Percentiles rank a stretch among this genome's conserved stretches.
Conservation (phyloP, 148 eudicot genomes). For the Vaccinium vitisidaea region DNA sequence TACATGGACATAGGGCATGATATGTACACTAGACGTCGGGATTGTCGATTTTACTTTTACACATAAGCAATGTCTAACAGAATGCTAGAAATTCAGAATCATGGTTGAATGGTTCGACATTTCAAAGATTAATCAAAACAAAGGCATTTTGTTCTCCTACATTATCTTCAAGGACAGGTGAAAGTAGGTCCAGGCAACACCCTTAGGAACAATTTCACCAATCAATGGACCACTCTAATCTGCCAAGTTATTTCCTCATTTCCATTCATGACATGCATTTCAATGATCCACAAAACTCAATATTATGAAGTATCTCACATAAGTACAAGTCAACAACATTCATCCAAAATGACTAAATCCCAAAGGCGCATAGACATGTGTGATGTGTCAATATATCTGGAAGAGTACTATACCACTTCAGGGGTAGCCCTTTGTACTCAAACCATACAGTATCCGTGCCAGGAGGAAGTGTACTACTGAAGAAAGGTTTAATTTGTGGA, state of each 20-base stretch:
- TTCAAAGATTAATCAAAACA: not conserved
- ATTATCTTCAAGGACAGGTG: not conserved
- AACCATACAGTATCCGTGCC: constrained; percentile 94
- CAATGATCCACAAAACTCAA: not conserved
- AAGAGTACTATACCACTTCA: constrained; percentile 66
- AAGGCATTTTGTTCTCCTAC: not conserved
- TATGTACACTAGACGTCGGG: no score
- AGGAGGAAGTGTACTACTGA: constrained; percentile 89
- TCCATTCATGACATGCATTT: not conserved
- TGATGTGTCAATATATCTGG: not conserved
- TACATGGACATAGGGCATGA: no score
- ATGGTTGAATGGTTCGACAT: not conserved
- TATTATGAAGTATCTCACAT: not conserved
- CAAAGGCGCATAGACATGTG: not conserved
- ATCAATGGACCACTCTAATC: not conserved
- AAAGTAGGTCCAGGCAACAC: not conserved
- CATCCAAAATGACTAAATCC: not conserved
- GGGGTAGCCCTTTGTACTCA: constrained; percentile 85
- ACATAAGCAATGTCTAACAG: not conserved
- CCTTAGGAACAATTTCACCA: not conserved
- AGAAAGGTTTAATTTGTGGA: constrained; percentile 72
- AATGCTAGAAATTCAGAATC: not conserved
- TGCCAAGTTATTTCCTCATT: not conserved
- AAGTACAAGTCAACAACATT: not conserved
- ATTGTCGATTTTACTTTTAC: not conserved